Evolutionary conservation across 768 basidiomycete genomes (phyloP).

Genomic region (Termitomyces sp.): DNA sequence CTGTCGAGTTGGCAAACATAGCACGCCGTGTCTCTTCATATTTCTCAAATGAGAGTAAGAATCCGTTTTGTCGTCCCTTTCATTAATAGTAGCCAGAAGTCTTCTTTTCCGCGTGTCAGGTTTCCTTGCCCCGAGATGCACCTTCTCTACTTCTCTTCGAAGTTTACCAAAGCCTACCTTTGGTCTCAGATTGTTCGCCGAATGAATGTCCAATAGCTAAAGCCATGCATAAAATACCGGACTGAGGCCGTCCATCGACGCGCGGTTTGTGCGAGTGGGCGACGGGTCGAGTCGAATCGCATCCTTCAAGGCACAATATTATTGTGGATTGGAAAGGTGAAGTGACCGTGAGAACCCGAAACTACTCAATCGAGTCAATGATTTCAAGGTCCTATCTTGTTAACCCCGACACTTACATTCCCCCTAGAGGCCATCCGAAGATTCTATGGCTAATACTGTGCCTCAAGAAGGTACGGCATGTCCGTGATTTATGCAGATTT

Average conservation of each 20-base stretch:
- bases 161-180: slow-evolving; percentile 19
- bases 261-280: slow-evolving; percentile 1
- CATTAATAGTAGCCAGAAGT: slow-evolving; percentile 14
- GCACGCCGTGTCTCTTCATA: slow-evolving; percentile 4
- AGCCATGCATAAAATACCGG: slow-evolving; percentile 2
- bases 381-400: background rate
- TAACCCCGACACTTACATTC: background rate
- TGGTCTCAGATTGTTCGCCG: background rate
- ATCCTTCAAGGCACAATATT: background rate
- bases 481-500: slow-evolving; percentile 10
- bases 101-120: slow-evolving; percentile 17
- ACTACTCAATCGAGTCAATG: background rate
- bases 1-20: slow-evolving; percentile 7
- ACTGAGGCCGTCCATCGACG: slow-evolving; percentile 9
- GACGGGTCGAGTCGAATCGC: no score
- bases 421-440: background rate
- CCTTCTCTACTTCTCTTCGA: slow-evolving; percentile 18
- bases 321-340: background rate
- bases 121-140: slow-evolving; percentile 18
- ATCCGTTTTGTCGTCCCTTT: slow-evolving; percentile 15
- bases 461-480: slow-evolving; percentile 67
- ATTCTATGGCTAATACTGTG: slow-evolving; percentile 59
- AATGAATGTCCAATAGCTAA: background rate
- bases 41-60: slow-evolving; percentile 6
- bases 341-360: slow-evolving; percentile 17